Evolutionary conservation across 495 filamentous ascomycete species (phyloP).

Genomic region (Aspergillus cristatus): DNA sequence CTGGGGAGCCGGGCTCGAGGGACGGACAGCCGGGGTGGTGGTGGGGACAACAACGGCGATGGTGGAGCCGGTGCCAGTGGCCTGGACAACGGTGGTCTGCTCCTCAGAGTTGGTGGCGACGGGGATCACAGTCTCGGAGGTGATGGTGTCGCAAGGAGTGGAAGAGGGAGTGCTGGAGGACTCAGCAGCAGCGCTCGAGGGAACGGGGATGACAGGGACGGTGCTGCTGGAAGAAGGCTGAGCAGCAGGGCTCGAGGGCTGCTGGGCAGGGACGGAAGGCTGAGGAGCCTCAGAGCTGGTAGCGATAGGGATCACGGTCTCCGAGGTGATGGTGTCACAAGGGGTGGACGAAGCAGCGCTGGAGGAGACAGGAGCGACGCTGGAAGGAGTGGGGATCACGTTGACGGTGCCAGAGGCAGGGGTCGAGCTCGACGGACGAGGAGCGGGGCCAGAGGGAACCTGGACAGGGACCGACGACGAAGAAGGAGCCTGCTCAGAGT

Average conservation of each 20-base stretch:
- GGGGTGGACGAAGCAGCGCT: not conserved
- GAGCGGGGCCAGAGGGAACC: not conserved
- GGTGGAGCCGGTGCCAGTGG: too few species aligned
- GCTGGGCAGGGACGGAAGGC: constrained; percentile 1
- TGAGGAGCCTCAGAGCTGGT: constrained; percentile 7
- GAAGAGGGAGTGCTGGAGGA: not conserved
- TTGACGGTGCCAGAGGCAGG: not conserved
- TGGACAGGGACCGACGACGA: not conserved
- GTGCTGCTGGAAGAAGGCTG: not conserved
- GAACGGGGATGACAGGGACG: constrained; percentile 15
- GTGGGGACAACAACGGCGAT: too few species aligned
- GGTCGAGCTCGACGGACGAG: constrained; percentile 1
- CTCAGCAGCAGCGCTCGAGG: constrained; percentile 12
- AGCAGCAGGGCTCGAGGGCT: constrained; percentile 1
- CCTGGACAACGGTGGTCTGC: not conserved
- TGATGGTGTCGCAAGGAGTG: constrained; percentile 7
- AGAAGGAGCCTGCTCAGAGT: too few species aligned
- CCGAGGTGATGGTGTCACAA: constrained; percentile 1
- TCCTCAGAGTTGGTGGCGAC: not conserved
- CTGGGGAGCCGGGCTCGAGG: not conserved
- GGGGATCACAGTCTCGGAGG: constrained; percentile 6
- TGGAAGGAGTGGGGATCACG: constrained; percentile 1
- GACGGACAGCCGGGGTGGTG: not conserved
- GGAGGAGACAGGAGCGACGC: constrained; percentile 3
- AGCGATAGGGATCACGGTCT: constrained; percentile 5